phyloP scores from a whole-genome alignment of 1,284 basidiomycete species.

The Marasmius sp. region DNA sequence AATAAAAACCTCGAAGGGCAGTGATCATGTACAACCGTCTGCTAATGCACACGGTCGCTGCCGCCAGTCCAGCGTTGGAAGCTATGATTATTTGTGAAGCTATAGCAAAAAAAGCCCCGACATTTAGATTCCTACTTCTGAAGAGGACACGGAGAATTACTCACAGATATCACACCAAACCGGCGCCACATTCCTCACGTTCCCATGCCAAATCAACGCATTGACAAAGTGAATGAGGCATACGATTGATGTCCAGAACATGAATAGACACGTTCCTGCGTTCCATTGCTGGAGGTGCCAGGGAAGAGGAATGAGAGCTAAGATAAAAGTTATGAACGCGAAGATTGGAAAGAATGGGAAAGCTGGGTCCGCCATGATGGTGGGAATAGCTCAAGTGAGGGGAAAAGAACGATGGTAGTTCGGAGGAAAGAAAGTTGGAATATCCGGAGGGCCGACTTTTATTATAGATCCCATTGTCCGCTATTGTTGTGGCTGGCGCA shows the following conservation, averaged over 20 bases:
- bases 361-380: conserved; percentile 5
- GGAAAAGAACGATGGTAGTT: background rate
- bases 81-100: conserved; percentile 37
- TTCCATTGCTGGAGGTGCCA: conserved; percentile 63
- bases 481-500: background rate
- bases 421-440: background rate
- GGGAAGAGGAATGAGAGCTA: conserved; percentile 51
- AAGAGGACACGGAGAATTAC: conserved; percentile 20
- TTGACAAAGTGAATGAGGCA: conserved; percentile 64
- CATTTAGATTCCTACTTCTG: background rate
- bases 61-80: conserved; percentile 37
- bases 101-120: conserved; percentile 19
- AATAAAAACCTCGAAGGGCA: conserved; percentile 29
- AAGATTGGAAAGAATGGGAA: conserved; percentile 30
- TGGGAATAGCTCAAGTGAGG: background rate
- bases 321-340: conserved; percentile 47
- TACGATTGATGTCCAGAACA: conserved; percentile 57
- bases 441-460: background rate
- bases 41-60: conserved; percentile 43
- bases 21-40: conserved; percentile 47
- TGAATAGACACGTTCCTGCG: conserved; percentile 61
- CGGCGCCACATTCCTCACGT: conserved; percentile 53
- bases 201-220: conserved; percentile 64
- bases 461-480: background rate
- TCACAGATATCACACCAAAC: conserved; percentile 79